A percentile compares a stretch with the other conserved stretches of the same genome.
phyloP scores from a whole-genome alignment of 164 flowering plant species.

The Stephania japonica region DNA sequence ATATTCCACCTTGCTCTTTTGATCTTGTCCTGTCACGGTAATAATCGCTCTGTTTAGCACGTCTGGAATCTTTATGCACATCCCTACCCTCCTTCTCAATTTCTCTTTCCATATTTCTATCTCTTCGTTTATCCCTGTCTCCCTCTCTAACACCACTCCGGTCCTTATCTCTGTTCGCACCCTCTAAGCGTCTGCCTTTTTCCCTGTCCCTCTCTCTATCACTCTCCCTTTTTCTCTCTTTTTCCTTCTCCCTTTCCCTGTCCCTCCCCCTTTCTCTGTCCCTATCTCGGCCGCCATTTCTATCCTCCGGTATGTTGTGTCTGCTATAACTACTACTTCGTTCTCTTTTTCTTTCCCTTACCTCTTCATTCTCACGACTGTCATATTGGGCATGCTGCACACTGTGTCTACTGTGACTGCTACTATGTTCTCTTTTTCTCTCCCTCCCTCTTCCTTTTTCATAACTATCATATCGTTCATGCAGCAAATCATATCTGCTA shows the following conservation, averaged over 20 bases:
- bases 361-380: constrained; percentile 25
- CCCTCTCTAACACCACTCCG: constrained; percentile 15
- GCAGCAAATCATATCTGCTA: constrained; percentile 22
- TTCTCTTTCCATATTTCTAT: constrained; percentile 24
- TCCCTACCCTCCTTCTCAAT: constrained; percentile 25
- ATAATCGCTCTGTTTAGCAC: constrained; percentile 32
- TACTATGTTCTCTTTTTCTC: constrained; percentile 12
- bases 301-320: constrained; percentile 7
- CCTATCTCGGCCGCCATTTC: constrained; percentile 10
- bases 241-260: constrained; percentile 24
- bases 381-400: constrained; percentile 20
- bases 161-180: constrained; percentile 16
- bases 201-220: constrained; percentile 19
- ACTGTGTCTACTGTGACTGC: background rate
- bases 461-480: constrained; percentile 26
- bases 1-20: constrained; percentile 18
- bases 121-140: constrained; percentile 25
- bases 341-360: constrained; percentile 15
- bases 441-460: constrained; percentile 19
- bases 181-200: background rate
- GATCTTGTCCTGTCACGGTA: constrained; percentile 22
- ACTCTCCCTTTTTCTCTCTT: constrained; percentile 21
- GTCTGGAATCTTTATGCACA: constrained; percentile 25
- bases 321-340: background rate
- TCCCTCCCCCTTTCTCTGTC: constrained; percentile 24